Evolutionary conservation across 495 filamentous ascomycete genomes (phyloP).

Genomic region (Penicillium ochrochloron): DNA sequence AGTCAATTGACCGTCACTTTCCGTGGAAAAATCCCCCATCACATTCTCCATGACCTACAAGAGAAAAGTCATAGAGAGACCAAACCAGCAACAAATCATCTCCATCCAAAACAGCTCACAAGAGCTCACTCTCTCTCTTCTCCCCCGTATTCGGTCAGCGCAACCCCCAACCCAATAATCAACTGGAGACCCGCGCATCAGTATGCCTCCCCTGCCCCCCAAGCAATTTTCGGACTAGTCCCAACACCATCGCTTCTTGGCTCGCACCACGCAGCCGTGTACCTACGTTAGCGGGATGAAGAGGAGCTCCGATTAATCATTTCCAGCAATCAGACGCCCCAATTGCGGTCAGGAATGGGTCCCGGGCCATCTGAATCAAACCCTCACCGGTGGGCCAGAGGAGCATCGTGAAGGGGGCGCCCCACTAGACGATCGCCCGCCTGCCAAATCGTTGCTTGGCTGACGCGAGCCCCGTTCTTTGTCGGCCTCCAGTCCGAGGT

Average conservation of each 20-base stretch:
- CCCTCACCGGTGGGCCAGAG: slow-evolving; percentile 39
- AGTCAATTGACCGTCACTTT: neutral
- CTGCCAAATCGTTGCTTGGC: slow-evolving; percentile 35
- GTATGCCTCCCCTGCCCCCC: neutral
- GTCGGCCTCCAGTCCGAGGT: slow-evolving; percentile 14
- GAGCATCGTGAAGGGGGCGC: slow-evolving; percentile 30
- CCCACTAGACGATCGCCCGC: slow-evolving; percentile 35
- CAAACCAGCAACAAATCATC: neutral
- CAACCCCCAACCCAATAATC: neutral
- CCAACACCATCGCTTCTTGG: slow-evolving; percentile 26
- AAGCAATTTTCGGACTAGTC: slow-evolving; percentile 3
- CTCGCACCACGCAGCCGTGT: slow-evolving; percentile 32
- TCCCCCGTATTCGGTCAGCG: neutral
- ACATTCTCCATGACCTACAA: neutral
- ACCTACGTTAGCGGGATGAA: slow-evolving; percentile 37
- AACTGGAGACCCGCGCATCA: slow-evolving; percentile 3
- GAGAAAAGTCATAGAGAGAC: neutral
- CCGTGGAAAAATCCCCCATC: neutral
- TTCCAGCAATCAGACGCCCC: slow-evolving; percentile 29
- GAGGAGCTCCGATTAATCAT: slow-evolving; percentile 5
- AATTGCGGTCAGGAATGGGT: slow-evolving; percentile 17
- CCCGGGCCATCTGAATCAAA: slow-evolving; percentile 30
- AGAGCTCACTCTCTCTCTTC: neutral
- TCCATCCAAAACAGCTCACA: neutral
- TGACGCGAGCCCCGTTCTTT: slow-evolving; percentile 8